These are phyloP conservation scores for Bassia scoparia DNA, from an alignment of 148 eudicot species.

Conservation along the genomic window DNA sequence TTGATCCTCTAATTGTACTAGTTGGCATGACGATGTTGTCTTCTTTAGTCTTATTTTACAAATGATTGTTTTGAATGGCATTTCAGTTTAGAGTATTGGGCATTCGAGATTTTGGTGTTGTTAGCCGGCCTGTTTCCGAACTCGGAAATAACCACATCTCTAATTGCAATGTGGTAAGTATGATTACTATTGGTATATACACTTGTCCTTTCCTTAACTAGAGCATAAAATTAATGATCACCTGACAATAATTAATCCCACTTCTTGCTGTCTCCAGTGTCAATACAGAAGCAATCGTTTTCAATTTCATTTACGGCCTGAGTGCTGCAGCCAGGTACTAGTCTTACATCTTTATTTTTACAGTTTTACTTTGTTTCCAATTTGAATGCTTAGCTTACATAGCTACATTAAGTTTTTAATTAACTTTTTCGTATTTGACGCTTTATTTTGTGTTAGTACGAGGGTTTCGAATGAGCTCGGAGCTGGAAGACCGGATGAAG, in stretches of 20 bases:
- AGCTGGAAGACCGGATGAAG: slow-evolving; percentile 48
- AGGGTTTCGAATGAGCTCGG: slow-evolving; percentile 90
- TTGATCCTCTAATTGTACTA: too few relatives aligned
- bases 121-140: slow-evolving; percentile 71
- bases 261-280: slow-evolving; percentile 39
- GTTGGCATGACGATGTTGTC: too few relatives aligned
- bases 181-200: too few relatives aligned
- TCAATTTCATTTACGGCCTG: slow-evolving; percentile 66
- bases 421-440: background rate
- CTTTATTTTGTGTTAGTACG: slow-evolving; percentile 39
- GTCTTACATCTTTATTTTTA: slow-evolving; percentile 18
- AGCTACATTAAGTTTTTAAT: too few relatives aligned
- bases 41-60: too few relatives aligned
- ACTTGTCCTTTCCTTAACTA: too few relatives aligned
- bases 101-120: slow-evolving; percentile 68
- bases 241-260: background rate
- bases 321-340: slow-evolving; percentile 78
- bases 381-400: too few relatives aligned
- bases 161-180: slow-evolving; percentile 61
- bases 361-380: background rate
- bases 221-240: too few relatives aligned
- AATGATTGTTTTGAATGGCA: too few relatives aligned
- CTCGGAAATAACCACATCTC: slow-evolving; percentile 58
- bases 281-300: slow-evolving; percentile 66
- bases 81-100: slow-evolving; percentile 72